These are phyloP conservation scores for Austropuccinia psidii DNA, from an alignment of 1,284 basidiomycete species.

Conservation along the genomic window DNA sequence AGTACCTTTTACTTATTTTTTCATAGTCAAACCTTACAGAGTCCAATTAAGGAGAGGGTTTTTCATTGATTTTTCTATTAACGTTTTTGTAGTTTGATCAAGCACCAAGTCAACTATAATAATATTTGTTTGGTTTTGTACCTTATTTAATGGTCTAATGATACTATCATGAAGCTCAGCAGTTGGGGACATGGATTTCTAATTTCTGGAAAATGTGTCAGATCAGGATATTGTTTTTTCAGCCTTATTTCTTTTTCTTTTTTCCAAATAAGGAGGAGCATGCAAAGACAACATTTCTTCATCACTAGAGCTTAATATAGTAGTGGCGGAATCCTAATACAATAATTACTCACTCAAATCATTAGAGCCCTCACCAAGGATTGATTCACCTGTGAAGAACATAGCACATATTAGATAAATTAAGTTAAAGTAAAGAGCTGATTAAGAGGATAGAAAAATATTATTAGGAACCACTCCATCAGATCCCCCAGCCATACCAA, in stretches of 20 bases:
- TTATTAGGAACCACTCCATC: neutral
- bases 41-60: conserved; percentile 1
- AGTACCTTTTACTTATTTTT: too few relatives aligned
- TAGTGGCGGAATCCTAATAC: conserved; percentile 33
- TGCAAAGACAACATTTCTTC: conserved; percentile 32
- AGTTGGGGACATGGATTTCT: neutral
- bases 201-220: too few relatives aligned
- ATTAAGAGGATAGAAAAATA: neutral
- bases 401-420: neutral
- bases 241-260: conserved; percentile 21
- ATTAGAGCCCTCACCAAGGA: conserved; percentile 13
- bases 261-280: conserved; percentile 24
- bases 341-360: conserved; percentile 6
- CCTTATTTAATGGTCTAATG: too few relatives aligned
- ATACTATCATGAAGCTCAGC: too few relatives aligned
- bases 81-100: neutral
- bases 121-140: neutral
- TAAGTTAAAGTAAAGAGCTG: neutral
- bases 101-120: neutral
- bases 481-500: neutral
- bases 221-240: too few relatives aligned
- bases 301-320: conserved; percentile 28
- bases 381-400: conserved; percentile 10
- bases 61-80: neutral
- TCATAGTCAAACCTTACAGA: too few relatives aligned